These are phyloP conservation scores for Rhizophora mangle DNA, from an alignment of 345 rosid genomes.

Conservation along the genomic window DNA sequence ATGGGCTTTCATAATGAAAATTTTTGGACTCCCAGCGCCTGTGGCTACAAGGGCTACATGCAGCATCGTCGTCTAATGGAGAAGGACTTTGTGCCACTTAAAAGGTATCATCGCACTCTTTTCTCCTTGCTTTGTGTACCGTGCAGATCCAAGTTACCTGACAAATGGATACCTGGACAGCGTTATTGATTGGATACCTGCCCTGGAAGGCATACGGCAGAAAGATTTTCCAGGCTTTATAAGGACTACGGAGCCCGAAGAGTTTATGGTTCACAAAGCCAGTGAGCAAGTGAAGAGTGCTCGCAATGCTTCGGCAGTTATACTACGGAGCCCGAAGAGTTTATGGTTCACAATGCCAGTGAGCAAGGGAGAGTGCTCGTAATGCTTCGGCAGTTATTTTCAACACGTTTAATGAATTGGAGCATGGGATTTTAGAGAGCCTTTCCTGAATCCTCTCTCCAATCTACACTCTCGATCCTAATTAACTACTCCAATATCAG, in stretches of 20 bases:
- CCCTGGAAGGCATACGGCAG: constrained; percentile 6
- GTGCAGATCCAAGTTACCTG: constrained; percentile 15
- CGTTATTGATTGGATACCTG: constrained; percentile 16
- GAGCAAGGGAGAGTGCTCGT: background rate
- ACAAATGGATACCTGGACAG: constrained; percentile 21
- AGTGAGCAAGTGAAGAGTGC: background rate
- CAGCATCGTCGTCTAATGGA: constrained; percentile 9
- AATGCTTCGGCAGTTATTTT: constrained; percentile 14
- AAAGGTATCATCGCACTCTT: background rate
- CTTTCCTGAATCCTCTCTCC: constrained; percentile 7
- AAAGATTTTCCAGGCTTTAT: constrained; percentile 16
- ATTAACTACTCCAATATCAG: constrained; percentile 4
- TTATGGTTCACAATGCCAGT: constrained; percentile 1
- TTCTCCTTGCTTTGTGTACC: background rate
- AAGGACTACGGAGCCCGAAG: constrained; percentile 14
- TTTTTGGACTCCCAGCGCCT: constrained; percentile 17
- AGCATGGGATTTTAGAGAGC: background rate
- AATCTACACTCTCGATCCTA: constrained; percentile 6
- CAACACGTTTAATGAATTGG: constrained; percentile 19
- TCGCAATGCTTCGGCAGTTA: no score
- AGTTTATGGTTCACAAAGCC: constrained; percentile 2
- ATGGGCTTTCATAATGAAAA: background rate
- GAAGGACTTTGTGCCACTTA: constrained; percentile 7
- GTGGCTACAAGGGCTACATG: constrained; percentile 2
- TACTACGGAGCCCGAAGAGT: constrained; percentile 7